Evolutionary conservation across 495 filamentous ascomycete genomes (phyloP).

Genomic region (Xylaria scruposa): DNA sequence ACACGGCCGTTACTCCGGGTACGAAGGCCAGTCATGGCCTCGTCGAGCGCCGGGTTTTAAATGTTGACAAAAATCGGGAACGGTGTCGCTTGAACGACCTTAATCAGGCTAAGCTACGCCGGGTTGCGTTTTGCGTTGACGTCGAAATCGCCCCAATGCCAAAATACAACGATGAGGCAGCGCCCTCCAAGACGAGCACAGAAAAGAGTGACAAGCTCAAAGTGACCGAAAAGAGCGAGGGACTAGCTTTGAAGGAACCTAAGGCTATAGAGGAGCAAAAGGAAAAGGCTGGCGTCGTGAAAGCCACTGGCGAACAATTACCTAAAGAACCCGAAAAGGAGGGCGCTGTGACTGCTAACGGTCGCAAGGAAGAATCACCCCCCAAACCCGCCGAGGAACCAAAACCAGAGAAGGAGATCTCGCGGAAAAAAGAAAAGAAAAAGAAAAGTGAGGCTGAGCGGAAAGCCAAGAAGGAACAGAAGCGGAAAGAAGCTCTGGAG

Average conservation of each 20-base stretch:
- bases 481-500: conserved; percentile 76
- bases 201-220: conserved; percentile 69
- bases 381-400: conserved; percentile 36
- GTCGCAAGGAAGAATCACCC: conserved; percentile 39
- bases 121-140: conserved; percentile 95
- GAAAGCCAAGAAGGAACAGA: conserved; percentile 85
- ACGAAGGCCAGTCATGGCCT: conserved; percentile 56
- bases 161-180: conserved; percentile 58
- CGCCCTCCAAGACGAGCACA: conserved; percentile 40
- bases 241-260: conserved; percentile 69
- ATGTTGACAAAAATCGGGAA: conserved; percentile 80
- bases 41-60: conserved; percentile 82
- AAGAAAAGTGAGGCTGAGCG: conserved; percentile 87
- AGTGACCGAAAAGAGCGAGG: conserved; percentile 71
- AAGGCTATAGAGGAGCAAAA: conserved; percentile 65
- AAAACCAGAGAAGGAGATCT: conserved; percentile 56
- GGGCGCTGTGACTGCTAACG: conserved; percentile 32
- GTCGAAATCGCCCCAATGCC: conserved; percentile 85
- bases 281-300: conserved; percentile 45
- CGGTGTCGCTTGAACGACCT: conserved; percentile 80
- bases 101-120: conserved; percentile 77
- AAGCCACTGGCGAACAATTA: conserved; percentile 50
- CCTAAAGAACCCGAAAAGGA: conserved; percentile 43
- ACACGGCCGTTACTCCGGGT: conserved; percentile 51
- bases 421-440: conserved; percentile 86